Evolutionary conservation across 768 basidiomycete species (phyloP).

Genomic region (Termitomyces bulborhizus): DNA sequence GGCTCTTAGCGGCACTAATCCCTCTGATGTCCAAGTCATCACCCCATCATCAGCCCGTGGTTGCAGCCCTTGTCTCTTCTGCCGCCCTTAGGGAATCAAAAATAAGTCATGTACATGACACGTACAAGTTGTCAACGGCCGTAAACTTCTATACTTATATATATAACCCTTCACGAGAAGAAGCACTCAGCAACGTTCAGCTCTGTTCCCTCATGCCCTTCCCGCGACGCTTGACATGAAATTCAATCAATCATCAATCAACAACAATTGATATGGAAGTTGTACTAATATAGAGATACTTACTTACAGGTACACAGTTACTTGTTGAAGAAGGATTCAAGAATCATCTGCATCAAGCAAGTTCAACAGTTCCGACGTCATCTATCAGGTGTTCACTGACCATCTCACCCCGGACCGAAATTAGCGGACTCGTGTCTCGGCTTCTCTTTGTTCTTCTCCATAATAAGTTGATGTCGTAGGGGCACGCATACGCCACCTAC

Average conservation of each 20-base stretch:
- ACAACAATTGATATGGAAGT: not conserved
- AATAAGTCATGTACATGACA: not conserved
- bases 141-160: too few relatives aligned
- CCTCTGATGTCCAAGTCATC: not conserved
- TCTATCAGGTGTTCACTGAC: not conserved
- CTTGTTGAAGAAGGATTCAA: not conserved
- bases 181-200: not conserved
- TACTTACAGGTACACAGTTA: too few relatives aligned
- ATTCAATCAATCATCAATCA: not conserved
- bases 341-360: not conserved
- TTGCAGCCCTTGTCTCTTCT: not conserved
- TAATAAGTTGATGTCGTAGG: too few relatives aligned
- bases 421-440: too few relatives aligned
- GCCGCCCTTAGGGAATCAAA: not conserved
- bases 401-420: too few relatives aligned
- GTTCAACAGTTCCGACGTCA: not conserved
- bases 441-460: too few relatives aligned
- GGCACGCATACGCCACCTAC: too few relatives aligned
- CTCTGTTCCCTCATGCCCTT: not conserved
- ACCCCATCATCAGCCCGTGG: not conserved
- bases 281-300: too few relatives aligned
- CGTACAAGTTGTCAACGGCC: not conserved
- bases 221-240: not conserved
- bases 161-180: too few relatives aligned
- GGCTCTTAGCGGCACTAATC: not conserved